These are phyloP conservation scores for Sugiyamaella marilandica DNA, from an alignment of 805 yeast genomes.

Conservation along the genomic window DNA sequence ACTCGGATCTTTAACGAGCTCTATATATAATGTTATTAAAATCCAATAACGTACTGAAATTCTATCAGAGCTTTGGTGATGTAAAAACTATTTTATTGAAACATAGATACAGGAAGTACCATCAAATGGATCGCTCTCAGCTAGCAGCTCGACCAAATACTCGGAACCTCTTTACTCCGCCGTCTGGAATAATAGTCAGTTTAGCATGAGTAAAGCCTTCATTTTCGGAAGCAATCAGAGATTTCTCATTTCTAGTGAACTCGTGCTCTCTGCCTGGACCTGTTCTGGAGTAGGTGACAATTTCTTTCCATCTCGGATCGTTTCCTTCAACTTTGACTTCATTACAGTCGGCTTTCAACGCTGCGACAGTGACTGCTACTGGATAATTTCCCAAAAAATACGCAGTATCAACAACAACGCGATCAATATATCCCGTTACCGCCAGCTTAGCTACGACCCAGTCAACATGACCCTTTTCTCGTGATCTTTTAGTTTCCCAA, in stretches of 20 bases:
- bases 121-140: background rate
- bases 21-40: too few relatives aligned
- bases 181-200: constrained; percentile 87
- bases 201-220: constrained; percentile 61
- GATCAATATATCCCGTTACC: constrained; percentile 49
- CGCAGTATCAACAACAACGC: constrained; percentile 81
- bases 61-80: too few relatives aligned
- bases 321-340: constrained; percentile 33
- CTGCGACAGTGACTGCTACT: constrained; percentile 69
- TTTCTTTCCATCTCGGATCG: constrained; percentile 51
- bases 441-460: constrained; percentile 88
- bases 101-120: too few relatives aligned
- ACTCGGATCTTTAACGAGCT: too few relatives aligned
- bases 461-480: constrained; percentile 79
- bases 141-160: constrained; percentile 52
- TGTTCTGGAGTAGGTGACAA: constrained; percentile 68
- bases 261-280: constrained; percentile 80
- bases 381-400: constrained; percentile 95
- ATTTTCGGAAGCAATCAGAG: constrained; percentile 28
- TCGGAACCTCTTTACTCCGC: constrained; percentile 89
- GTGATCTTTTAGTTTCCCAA: constrained; percentile 93
- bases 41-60: too few relatives aligned
- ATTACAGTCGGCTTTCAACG: constrained; percentile 38
- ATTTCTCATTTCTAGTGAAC: constrained; percentile 27
- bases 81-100: too few relatives aligned